phyloP scores from a whole-genome alignment of 2,329 filamentous ascomycete genomes.

The Calonectria montana region DNA sequence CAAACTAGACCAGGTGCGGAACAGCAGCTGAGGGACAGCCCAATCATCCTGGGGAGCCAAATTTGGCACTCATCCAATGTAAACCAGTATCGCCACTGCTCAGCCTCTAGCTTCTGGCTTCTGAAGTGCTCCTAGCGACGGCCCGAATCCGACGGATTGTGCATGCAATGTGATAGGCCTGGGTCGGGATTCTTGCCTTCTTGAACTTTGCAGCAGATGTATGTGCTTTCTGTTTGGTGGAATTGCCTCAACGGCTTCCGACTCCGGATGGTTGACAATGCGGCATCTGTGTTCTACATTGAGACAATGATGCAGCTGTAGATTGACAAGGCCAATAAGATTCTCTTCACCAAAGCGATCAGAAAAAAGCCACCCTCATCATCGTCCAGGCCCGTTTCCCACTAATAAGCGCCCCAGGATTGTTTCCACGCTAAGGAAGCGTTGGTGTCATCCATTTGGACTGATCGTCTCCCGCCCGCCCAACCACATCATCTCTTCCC shows the following conservation, averaged over 20 bases:
- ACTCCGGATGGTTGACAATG: not conserved
- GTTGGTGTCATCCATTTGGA: not conserved
- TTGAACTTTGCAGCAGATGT: not conserved
- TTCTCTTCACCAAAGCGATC: not conserved
- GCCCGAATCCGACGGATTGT: not conserved
- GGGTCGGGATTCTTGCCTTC: not conserved
- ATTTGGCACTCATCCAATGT: not conserved
- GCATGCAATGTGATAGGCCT: not conserved
- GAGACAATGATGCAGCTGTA: not conserved
- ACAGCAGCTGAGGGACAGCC: not conserved
- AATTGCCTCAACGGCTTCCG: not conserved
- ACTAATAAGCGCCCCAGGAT: not conserved
- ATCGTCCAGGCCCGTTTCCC: not conserved
- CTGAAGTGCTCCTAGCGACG: not conserved
- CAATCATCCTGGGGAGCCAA: not conserved
- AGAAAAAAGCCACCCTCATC: not conserved
- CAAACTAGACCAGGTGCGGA: not conserved
- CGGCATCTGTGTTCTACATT: not conserved
- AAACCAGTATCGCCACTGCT: not conserved
- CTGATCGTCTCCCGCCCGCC: conserved; percentile 12
- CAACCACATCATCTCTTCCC: not conserved
- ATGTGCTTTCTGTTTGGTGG: not conserved
- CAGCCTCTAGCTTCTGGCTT: not conserved
- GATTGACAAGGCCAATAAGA: not conserved
- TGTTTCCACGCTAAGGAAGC: conserved; percentile 2